Conservation (phyloP, 768 basidiomycete species). For the Kwoniella mangroviensis region DNA sequence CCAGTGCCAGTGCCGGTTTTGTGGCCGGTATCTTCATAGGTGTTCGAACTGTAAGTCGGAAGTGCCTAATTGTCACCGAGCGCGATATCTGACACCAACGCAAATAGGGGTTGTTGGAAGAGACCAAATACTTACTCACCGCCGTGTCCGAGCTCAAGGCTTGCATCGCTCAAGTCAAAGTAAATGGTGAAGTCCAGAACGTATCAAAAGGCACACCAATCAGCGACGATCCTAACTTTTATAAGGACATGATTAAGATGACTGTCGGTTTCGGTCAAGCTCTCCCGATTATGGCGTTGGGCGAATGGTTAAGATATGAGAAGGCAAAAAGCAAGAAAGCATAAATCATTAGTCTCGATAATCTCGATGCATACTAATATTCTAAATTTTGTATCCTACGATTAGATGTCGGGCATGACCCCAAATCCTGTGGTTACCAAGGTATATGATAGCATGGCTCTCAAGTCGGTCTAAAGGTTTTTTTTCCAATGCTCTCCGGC, state of each 20-base stretch:
- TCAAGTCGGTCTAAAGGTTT: no score
- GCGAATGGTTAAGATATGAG: conserved; percentile 36
- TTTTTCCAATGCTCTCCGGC: background rate
- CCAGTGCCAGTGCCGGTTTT: conserved; percentile 50
- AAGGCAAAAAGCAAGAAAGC: conserved; percentile 8
- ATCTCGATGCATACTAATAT: no score
- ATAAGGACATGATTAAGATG: conserved; percentile 63
- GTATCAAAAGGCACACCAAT: conserved; percentile 65
- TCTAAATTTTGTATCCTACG: no score
- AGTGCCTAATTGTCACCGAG: no score
- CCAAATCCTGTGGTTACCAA: no score
- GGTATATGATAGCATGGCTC: no score
- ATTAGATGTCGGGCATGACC: no score
- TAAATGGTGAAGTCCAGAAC: conserved; percentile 61
- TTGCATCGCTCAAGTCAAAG: conserved; percentile 61
- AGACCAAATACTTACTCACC: conserved; percentile 20
- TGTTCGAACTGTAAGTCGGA: conserved; percentile 30
- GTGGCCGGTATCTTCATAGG: conserved; percentile 40
- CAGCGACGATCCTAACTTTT: conserved; percentile 62
- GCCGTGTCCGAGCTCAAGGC: conserved; percentile 36
- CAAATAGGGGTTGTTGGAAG: conserved; percentile 24
- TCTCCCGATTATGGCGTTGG: conserved; percentile 57
- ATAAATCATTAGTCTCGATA: no score
- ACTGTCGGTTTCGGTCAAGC: conserved; percentile 66
- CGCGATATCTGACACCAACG: background rate